Conservation (phyloP, 352 stramenopile species). For the Globisporangium parvum region DNA sequence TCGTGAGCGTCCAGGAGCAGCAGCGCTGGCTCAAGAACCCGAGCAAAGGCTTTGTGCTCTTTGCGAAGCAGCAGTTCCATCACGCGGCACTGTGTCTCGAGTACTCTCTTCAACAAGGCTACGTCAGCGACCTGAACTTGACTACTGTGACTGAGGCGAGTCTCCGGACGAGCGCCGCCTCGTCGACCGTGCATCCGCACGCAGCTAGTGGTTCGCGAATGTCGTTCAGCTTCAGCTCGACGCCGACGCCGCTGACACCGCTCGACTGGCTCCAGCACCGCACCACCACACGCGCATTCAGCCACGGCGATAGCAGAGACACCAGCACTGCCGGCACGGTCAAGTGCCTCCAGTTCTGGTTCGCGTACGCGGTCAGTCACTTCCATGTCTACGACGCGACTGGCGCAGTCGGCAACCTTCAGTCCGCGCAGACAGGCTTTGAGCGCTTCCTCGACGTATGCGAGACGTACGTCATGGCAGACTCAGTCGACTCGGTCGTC, state of each 20-base stretch:
- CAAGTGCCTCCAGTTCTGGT: conserved; percentile 42
- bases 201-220: conserved; percentile 26
- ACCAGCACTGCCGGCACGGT: background rate
- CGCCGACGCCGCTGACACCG: conserved; percentile 18
- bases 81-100: conserved; percentile 47
- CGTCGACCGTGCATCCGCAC: background rate
- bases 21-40: conserved; percentile 44
- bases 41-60: conserved; percentile 38
- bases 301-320: background rate
- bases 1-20: conserved; percentile 28
- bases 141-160: background rate
- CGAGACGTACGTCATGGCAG: background rate
- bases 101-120: conserved; percentile 37
- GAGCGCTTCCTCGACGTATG: conserved; percentile 25
- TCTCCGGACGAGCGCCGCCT: background rate
- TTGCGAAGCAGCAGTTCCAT: conserved; percentile 26
- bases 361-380: conserved; percentile 47
- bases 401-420: conserved; percentile 34
- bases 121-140: conserved; percentile 13
- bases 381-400: conserved; percentile 45
- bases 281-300: background rate
- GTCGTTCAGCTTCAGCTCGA: conserved; percentile 47
- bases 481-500: conserved; percentile 10
- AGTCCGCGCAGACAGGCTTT: conserved; percentile 32
- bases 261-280: conserved; percentile 16